Evolutionary conservation across 306 rosid species (phyloP).

Genomic region (Abrus pulchellus): DNA sequence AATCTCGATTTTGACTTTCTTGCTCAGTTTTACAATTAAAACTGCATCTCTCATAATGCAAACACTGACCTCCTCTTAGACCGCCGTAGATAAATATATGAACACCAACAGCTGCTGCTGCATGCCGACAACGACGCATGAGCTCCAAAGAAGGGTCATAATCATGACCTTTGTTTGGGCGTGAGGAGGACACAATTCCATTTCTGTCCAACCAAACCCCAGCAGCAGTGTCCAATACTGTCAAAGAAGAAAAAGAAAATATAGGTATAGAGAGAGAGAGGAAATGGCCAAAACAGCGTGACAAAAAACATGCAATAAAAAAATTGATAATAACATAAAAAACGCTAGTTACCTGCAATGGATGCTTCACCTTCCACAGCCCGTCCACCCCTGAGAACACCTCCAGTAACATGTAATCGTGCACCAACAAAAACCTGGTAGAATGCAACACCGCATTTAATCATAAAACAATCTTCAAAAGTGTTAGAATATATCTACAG

Average conservation of each 20-base stretch:
- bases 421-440: slow-evolving; percentile 98
- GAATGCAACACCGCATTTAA: slow-evolving; percentile 41
- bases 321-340: slow-evolving; percentile 32
- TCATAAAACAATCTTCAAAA: slow-evolving; percentile 37
- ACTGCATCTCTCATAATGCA: slow-evolving; percentile 35
- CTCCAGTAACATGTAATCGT: slow-evolving; percentile 98
- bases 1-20: no score
- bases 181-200: slow-evolving; percentile 93
- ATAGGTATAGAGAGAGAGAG: neutral
- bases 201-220: slow-evolving; percentile 98
- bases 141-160: slow-evolving; percentile 87
- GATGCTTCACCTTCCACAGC: slow-evolving; percentile 94
- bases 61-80: slow-evolving; percentile 85
- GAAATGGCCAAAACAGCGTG: slow-evolving; percentile 28
- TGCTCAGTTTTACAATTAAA: slow-evolving; percentile 35
- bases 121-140: slow-evolving; percentile 99
- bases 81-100: slow-evolving; percentile 91
- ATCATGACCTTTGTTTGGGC: slow-evolving; percentile 80
- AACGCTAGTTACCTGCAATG: slow-evolving; percentile 75
- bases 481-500: slow-evolving; percentile 23
- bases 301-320: slow-evolving; percentile 21
- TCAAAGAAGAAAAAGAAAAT: slow-evolving; percentile 42
- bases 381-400: slow-evolving; percentile 95
- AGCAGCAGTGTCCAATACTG: slow-evolving; percentile 99
- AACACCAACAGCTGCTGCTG: slow-evolving; percentile 92